phyloP scores from a whole-genome alignment of 179 eudicot species.

The Gypsophila paniculata region DNA sequence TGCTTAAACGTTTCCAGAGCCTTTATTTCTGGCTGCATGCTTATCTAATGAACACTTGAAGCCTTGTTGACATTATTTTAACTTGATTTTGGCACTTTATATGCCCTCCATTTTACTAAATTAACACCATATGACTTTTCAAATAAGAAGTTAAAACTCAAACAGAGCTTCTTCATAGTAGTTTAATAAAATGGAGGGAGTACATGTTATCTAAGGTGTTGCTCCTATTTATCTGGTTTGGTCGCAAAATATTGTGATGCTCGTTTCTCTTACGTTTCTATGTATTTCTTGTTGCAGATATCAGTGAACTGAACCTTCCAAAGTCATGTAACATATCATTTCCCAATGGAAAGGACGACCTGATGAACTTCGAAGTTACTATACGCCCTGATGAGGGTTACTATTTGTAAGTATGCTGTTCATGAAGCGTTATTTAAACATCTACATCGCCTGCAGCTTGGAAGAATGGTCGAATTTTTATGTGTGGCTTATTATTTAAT shows the following conservation, averaged over 20 bases:
- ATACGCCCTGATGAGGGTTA: conserved; percentile 93
- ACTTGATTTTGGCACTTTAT: neutral
- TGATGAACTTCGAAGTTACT: conserved; percentile 94
- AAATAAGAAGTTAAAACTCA: no score
- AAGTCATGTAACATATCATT: conserved; percentile 71
- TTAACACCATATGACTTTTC: no score
- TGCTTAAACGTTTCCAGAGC: neutral
- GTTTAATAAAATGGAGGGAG: no score
- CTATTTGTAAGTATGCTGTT: conserved; percentile 58
- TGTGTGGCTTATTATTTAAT: neutral
- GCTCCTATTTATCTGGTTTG: neutral
- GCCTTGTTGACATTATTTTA: neutral
- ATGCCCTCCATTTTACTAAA: no score
- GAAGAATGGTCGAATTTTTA: neutral
- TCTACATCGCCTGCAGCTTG: neutral
- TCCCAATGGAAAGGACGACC: conserved; percentile 90
- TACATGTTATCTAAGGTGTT: neutral
- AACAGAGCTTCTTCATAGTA: no score
- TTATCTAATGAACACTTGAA: neutral
- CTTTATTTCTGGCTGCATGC: neutral
- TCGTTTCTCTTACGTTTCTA: neutral
- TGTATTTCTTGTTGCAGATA: conserved; percentile 51
- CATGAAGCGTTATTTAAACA: neutral
- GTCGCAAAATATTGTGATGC: neutral
- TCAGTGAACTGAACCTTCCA: conserved; percentile 87